A percentile compares a stretch with the other conserved stretches of the same genome.
Evolutionary conservation across 768 basidiomycete genomes (phyloP).

Genomic region (Lentinula guzmanii): DNA sequence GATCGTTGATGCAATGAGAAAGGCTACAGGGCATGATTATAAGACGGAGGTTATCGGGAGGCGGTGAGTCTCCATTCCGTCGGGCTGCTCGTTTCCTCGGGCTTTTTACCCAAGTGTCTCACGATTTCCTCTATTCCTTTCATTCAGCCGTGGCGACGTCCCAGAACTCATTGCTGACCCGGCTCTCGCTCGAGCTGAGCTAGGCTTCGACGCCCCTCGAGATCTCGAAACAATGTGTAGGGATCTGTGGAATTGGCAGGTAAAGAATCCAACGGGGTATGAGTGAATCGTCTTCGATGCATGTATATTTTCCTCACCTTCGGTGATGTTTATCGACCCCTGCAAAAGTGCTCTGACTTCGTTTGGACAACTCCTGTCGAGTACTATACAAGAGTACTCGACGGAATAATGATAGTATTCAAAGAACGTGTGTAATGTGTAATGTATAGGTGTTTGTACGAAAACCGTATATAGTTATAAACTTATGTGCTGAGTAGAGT

Average conservation of each 20-base stretch:
- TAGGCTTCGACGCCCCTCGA: constrained; percentile 82
- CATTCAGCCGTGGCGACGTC: constrained; percentile 81
- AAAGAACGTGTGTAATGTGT: no score
- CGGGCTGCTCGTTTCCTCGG: not conserved
- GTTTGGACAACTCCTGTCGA: no score
- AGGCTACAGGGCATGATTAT: constrained; percentile 84
- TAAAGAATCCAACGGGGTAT: constrained; percentile 83
- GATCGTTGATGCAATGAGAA: constrained; percentile 92
- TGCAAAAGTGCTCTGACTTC: no score
- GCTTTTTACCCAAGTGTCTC: not conserved
- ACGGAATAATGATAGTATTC: no score
- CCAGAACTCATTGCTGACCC: constrained; percentile 97
- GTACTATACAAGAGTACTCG: no score
- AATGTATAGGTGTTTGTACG: no score
- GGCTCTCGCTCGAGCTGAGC: constrained; percentile 81
- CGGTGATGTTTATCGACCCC: no score
- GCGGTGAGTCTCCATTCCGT: constrained; percentile 46
- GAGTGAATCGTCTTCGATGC: constrained; percentile 7
- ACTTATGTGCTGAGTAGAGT: no score
- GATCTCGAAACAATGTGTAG: constrained; percentile 89
- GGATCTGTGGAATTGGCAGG: constrained; percentile 99
- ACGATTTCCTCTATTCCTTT: not conserved
- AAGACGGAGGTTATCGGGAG: constrained; percentile 86
- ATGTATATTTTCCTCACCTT: no score
- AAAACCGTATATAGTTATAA: no score